Evolutionary conservation across 805 yeast genomes (phyloP), one percentile per base, ranked within the genome.

Genomic region (Jamesozyma lodderae): DNA sequence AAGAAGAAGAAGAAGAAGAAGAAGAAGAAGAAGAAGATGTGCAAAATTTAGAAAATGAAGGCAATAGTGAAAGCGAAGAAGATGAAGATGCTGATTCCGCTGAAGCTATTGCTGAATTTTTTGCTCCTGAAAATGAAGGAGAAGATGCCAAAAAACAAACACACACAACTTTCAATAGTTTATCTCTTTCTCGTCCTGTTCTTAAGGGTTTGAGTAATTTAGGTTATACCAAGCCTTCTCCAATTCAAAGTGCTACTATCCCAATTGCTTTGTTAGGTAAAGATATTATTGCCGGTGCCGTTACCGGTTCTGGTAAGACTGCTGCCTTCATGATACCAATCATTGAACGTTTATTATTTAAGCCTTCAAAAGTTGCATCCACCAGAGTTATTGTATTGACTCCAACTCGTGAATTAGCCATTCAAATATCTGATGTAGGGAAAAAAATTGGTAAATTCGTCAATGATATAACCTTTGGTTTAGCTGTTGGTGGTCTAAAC

Each of bases 301-400:
- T 85, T 18, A 92, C 99, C 4, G 99, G 99, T 67, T 90, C 97
- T 16, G 99, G 99, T 73, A 92, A 92, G 61, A 92, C 99, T 18
- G 98, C 96, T 2, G 99, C 99, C 1, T 92, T 86, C 59, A 79
- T 92, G 81, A 82, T 92, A 39, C 98, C 98, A 11, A 85, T 88
- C 32, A 76, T 92, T 43, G 98, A 92, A 64, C 78, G 99, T 64
- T 68, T 92, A 25, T 64, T 92, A 22, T 90, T 80, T 64, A 84
- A 92, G 51, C 96, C 97, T 10, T 71, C 84, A 38, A 83, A 83
- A 53, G 65, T 83, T 4, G 81, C 96, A 1, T 74, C 94, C 1
- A 88, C 97, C 2, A 74, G 96, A 58, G 98, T 92, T 15, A 73
- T 92, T 30, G 84, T 92, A 7, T 67, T 92, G 42, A 75, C 96